A percentile compares a stretch with the other conserved stretches of the same genome.
phyloP scores from a whole-genome alignment of 257 asterid species.

The Solanum neorickii region DNA sequence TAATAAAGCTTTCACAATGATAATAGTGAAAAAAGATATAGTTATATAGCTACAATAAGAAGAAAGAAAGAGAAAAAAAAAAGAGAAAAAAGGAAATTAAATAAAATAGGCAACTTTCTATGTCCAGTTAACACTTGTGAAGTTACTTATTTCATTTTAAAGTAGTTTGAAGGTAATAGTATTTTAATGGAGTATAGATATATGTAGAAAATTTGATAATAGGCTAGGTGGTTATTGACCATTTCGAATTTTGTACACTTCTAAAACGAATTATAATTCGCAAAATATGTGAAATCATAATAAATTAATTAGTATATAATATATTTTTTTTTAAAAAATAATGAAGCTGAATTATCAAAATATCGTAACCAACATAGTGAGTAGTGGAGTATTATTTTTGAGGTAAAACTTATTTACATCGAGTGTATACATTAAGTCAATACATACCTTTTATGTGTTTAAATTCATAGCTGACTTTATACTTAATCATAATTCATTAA shows the following conservation, averaged over 20 bases:
- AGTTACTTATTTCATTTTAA: no score
- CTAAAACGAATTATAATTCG: neutral
- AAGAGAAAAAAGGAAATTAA: neutral
- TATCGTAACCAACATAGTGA: neutral
- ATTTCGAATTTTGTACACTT: no score
- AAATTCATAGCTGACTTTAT: no score
- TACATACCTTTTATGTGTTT: no score
- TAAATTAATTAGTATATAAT: neutral
- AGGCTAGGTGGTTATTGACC: no score
- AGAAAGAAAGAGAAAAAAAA: neutral
- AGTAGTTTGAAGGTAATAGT: no score
- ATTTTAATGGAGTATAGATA: no score
- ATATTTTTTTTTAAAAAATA: no score
- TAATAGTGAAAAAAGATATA: neutral
- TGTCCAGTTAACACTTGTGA: no score
- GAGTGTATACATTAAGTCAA: fast-evolving
- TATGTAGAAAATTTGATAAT: no score
- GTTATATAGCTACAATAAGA: neutral
- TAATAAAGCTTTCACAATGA: neutral
- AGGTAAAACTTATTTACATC: no score
- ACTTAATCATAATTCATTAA: no score
- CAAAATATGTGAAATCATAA: neutral
- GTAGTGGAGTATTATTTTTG: neutral
- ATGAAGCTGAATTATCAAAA: neutral
- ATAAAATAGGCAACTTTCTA: neutral